Percentiles rank a stretch among this genome's conserved stretches.
phyloP scores from a whole-genome alignment of 768 basidiomycete genomes.

The Collybia sordida region DNA sequence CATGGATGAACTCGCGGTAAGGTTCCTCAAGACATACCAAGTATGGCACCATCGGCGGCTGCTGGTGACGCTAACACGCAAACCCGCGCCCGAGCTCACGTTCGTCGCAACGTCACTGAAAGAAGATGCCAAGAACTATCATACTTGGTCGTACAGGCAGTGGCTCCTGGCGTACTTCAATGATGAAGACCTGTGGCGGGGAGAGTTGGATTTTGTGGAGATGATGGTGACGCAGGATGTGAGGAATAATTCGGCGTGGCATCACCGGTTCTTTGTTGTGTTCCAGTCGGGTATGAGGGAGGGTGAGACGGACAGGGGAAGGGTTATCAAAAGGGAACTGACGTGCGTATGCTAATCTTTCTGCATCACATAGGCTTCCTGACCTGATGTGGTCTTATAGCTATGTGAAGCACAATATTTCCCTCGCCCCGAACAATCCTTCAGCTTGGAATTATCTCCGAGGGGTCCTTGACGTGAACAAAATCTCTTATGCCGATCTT shows the following conservation, averaged over 20 bases:
- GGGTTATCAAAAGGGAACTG: slow-evolving; percentile 67
- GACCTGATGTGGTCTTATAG: slow-evolving; percentile 32
- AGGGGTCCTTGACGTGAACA: slow-evolving; percentile 68
- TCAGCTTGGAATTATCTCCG: slow-evolving; percentile 98
- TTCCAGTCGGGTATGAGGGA: slow-evolving; percentile 63
- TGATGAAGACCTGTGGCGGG: slow-evolving; percentile 65
- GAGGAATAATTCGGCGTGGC: slow-evolving; percentile 97
- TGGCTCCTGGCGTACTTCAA: slow-evolving; percentile 90
- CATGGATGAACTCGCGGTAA: slow-evolving; percentile 85
- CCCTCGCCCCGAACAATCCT: slow-evolving; percentile 86
- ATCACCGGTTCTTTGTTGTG: slow-evolving; percentile 89
- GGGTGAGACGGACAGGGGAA: slow-evolving; percentile 61
- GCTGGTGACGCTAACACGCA: slow-evolving; percentile 56
- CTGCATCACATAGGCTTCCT: slow-evolving; percentile 2
- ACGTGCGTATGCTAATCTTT: slow-evolving; percentile 50
- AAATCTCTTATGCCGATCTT: slow-evolving; percentile 55
- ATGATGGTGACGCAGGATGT: slow-evolving; percentile 71
- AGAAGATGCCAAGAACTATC: slow-evolving; percentile 93
- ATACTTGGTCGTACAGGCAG: slow-evolving; percentile 98
- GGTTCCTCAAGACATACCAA: slow-evolving; percentile 93
- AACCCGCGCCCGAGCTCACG: slow-evolving; percentile 65
- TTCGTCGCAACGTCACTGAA: slow-evolving; percentile 77
- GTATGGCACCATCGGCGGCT: slow-evolving; percentile 95
- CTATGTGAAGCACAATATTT: slow-evolving; percentile 81
- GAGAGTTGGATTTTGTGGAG: slow-evolving; percentile 77